Conservation (phyloP, 352 stramenopile species). For the Lagenidium sp. region DNA sequence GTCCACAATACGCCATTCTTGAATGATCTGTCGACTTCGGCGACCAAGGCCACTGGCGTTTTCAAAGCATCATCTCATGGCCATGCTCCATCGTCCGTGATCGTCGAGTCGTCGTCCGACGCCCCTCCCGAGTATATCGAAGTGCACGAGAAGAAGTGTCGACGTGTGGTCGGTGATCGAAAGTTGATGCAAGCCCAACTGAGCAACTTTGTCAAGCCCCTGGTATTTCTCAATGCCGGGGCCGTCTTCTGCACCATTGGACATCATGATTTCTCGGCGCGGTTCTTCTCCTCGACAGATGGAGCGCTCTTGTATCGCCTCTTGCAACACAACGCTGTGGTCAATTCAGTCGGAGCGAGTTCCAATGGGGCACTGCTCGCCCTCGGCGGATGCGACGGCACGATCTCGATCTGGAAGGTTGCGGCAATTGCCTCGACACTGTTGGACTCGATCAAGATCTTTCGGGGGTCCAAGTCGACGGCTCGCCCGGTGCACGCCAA, state of each 20-base stretch:
- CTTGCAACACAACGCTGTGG: conserved; percentile 59
- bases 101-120: conserved; percentile 16
- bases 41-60: conserved; percentile 27
- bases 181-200: conserved; percentile 15
- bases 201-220: conserved; percentile 6
- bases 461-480: conserved; percentile 34
- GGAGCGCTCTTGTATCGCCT: conserved; percentile 61
- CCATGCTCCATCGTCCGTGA: not conserved
- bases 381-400: conserved; percentile 56
- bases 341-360: conserved; percentile 54
- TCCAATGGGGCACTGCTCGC: conserved; percentile 32
- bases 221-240: conserved; percentile 47
- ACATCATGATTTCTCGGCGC: conserved; percentile 67
- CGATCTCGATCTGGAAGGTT: conserved; percentile 76
- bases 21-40: conserved; percentile 30
- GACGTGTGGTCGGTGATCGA: conserved; percentile 38
- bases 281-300: conserved; percentile 64
- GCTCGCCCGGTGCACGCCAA: conserved; percentile 60
- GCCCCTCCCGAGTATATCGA: conserved; percentile 33
- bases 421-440: conserved; percentile 52
- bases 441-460: conserved; percentile 72
- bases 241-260: conserved; percentile 55
- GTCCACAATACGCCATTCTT: conserved; percentile 39
- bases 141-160: conserved; percentile 56
- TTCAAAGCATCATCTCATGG: conserved; percentile 17